phyloP scores from a whole-genome alignment of 805 yeast genomes.

The Hanseniaspora pseudoguilliermondii region DNA sequence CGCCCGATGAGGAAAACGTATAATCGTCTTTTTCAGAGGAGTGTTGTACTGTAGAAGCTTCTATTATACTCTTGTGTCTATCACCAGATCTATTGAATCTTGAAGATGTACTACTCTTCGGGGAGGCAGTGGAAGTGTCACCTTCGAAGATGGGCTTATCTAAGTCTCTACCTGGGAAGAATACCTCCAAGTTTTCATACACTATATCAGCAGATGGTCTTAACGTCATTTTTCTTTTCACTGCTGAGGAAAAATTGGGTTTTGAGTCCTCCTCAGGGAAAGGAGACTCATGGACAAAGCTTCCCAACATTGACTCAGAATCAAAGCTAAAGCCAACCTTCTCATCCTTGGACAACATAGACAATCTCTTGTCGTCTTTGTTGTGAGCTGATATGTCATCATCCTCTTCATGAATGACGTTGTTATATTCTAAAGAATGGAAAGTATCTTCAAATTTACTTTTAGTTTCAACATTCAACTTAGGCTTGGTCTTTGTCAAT shows the following conservation, averaged over 20 bases:
- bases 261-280: not conserved
- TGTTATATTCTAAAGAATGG: not conserved
- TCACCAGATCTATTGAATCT: not conserved
- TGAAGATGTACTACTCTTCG: slow-evolving; percentile 20
- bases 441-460: not conserved
- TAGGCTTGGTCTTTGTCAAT: not conserved
- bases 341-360: slow-evolving; percentile 1
- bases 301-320: slow-evolving; percentile 8
- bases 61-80: slow-evolving; percentile 6
- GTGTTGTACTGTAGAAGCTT: slow-evolving; percentile 12
- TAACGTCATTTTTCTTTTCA: slow-evolving; percentile 44
- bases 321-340: slow-evolving; percentile 12
- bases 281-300: slow-evolving; percentile 4
- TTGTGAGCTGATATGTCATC: slow-evolving; percentile 16
- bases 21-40: slow-evolving; percentile 13
- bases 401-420: not conserved
- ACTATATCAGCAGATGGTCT: slow-evolving; percentile 94
- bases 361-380: not conserved
- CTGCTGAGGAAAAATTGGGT: not conserved
- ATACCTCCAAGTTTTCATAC: slow-evolving; percentile 78
- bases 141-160: slow-evolving; percentile 84
- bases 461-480: not conserved
- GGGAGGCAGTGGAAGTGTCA: slow-evolving; percentile 46
- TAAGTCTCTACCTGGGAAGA: slow-evolving; percentile 82
- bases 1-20: slow-evolving; percentile 5